These are phyloP conservation scores for Lecanicillium sp. DNA, from an alignment of 2,329 filamentous ascomycete species.

Conservation along the genomic window DNA sequence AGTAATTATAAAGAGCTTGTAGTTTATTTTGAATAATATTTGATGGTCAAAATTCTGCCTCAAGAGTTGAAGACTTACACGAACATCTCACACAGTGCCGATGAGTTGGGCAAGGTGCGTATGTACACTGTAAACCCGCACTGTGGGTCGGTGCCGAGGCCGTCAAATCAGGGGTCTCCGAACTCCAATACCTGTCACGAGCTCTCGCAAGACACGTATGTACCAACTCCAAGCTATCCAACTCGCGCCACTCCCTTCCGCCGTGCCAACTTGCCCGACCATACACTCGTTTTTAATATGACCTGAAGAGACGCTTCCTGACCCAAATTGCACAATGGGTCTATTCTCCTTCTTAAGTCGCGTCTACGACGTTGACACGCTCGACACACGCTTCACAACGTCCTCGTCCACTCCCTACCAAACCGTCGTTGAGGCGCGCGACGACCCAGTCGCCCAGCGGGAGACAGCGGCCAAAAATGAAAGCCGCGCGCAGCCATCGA, in stretches of 20 bases:
- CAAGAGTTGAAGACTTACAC: too few relatives aligned
- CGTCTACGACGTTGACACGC: conserved; percentile 57
- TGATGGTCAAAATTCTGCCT: too few relatives aligned
- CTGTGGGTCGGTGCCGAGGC: not conserved
- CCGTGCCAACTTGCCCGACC: not conserved
- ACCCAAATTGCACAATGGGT: conserved; percentile 26
- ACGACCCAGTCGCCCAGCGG: conserved; percentile 28
- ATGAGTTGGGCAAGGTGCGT: too few relatives aligned
- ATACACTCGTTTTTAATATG: not conserved
- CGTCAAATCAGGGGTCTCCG: conserved; percentile 7
- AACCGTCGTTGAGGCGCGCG: conserved; percentile 42
- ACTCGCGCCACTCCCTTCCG: conserved; percentile 1
- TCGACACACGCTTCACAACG: conserved; percentile 57
- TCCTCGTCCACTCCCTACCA: conserved; percentile 61
- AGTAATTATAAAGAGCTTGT: too few relatives aligned
- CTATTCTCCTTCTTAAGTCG: conserved; percentile 33
- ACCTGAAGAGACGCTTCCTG: not conserved
- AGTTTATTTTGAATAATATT: too few relatives aligned
- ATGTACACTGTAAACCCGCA: too few relatives aligned
- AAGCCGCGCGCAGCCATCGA: conserved; percentile 48
- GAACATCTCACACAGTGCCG: too few relatives aligned
- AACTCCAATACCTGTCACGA: conserved; percentile 4
- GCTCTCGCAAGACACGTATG: not conserved
- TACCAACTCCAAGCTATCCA: not conserved
- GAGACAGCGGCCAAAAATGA: conserved; percentile 27